A percentile compares a stretch with the other conserved stretches of the same genome.
phyloP scores from a whole-genome alignment of 352 stramenopile genomes.

The Phytophthora vignae region DNA sequence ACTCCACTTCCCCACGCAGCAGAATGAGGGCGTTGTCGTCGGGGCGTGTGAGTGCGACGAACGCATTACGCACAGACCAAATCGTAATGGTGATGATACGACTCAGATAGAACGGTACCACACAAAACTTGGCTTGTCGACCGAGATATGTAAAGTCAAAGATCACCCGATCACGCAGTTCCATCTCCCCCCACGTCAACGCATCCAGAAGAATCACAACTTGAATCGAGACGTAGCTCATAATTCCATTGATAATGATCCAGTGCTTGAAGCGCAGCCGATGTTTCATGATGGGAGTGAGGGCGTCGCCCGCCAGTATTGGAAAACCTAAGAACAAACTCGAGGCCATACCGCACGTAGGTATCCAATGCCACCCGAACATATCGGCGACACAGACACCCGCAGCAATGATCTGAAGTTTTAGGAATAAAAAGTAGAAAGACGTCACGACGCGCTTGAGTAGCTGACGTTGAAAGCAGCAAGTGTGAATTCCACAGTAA shows the following conservation, averaged over 20 bases:
- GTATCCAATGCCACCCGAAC: conserved; percentile 5
- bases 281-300: conserved; percentile 28
- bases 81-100: conserved; percentile 22
- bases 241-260: conserved; percentile 1
- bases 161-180: conserved; percentile 20
- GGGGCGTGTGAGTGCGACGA: conserved; percentile 7
- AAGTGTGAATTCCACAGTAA: neutral
- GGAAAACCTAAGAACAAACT: neutral
- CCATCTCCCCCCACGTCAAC: conserved; percentile 2
- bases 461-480: neutral
- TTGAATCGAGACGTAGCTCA: conserved; percentile 4
- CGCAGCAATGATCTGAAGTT: conserved; percentile 2
- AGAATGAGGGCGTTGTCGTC: conserved; percentile 28
- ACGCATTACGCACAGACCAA: conserved; percentile 21
- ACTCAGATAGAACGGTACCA: conserved; percentile 14
- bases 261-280: conserved; percentile 18
- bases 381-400: neutral
- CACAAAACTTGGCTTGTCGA: conserved; percentile 1
- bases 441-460: neutral
- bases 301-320: conserved; percentile 14
- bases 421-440: conserved; percentile 18
- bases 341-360: neutral
- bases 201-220: conserved; percentile 13
- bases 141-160: conserved; percentile 5
- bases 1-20: conserved; percentile 24